Evolutionary conservation across 163 green algal genomes (phyloP).

Genomic region (Picocystis sp.): DNA sequence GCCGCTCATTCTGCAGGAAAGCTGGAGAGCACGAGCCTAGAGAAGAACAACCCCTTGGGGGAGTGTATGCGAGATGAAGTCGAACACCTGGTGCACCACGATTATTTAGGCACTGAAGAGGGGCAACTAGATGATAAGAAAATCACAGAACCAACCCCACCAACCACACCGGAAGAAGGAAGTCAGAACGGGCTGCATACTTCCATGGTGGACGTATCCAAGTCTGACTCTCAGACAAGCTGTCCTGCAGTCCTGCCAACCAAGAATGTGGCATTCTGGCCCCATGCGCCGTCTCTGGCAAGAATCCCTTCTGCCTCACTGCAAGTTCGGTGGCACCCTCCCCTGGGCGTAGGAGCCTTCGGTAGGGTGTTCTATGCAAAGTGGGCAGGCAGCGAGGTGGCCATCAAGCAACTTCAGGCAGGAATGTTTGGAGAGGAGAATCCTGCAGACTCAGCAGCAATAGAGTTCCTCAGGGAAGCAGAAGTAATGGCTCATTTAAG

Average conservation of each 20-base stretch:
- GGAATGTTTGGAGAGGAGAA: constrained; percentile 11
- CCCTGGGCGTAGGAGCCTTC: constrained; percentile 23
- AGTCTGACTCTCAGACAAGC: constrained; percentile 24
- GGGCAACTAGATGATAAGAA: no score
- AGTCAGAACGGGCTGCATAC: no score
- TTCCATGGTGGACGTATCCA: neutral
- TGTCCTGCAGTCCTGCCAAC: constrained; percentile 16
- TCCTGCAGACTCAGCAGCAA: constrained; percentile 13
- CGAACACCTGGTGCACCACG: no score
- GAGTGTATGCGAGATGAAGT: no score
- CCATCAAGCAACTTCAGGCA: constrained; percentile 55
- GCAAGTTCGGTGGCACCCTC: constrained; percentile 5
- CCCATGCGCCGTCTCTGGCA: no score
- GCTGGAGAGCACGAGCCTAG: no score
- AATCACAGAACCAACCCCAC: no score
- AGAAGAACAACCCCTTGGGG: no score
- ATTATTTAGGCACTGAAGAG: no score
- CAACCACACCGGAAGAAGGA: no score
- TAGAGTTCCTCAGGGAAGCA: constrained; percentile 49
- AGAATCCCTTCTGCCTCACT: constrained; percentile 21
- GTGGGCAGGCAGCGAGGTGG: constrained; percentile 47
- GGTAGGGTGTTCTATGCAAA: constrained; percentile 42
- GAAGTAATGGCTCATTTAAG: constrained; percentile 40
- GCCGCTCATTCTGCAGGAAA: no score
- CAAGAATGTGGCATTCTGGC: no score